Base-by-base conservation (phyloP, 108 stramenopile genomes). In the Nitzschia inconspicua region DNA sequence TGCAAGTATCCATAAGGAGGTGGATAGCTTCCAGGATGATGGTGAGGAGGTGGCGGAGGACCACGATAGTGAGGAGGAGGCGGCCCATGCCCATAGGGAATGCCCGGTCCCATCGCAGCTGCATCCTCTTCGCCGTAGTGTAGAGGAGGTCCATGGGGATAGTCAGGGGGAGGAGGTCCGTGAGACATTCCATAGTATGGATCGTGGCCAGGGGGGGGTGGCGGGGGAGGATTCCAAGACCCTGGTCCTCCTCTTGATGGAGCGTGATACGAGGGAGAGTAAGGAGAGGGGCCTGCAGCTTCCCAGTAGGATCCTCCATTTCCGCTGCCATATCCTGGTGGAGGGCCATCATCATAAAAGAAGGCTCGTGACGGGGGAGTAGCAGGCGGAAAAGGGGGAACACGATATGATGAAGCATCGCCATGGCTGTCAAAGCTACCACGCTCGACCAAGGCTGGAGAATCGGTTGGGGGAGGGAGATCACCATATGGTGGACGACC, bases 1-100 rank as follows among this genome's bases (percentile, higher is more conserved):
- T 82, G 80, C 10, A 77, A 72, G 36, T 73, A 62, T 3, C 76
- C 59, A 59, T 82, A 82, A 0, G 80, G 76, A 2, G 65, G 44
- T 29, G 53, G 34, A 3, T 53, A 44, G 13, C 35, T 42, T 25
- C 47, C 30, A 36, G 28, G 14, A 23, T 56, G 55, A 23, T 36
- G 36, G 35, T 43, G 44, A 34, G 23, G 53, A 49, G 22, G 31
- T 13, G 61, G 20, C 27, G 63, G 51, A 18, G 37, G 41, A 7
- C 35, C 7, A 3, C 44, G 44, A 28, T 1, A 2, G 8, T 47
- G 30, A n/a, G 52, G 63, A 20, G 65, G 55, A 22, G 58, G 57
- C 13, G 26, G 30, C 2, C 1, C 18, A 18, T 66, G 37, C 1
- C 34, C 47, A 37, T 37, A 52, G n/a, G n/a, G n/a, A n/a, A n/a